Evolutionary conservation across 768 basidiomycete genomes (phyloP), one percentile per base, ranked within the genome.

Genomic region (Kwoniella dendrophila): DNA sequence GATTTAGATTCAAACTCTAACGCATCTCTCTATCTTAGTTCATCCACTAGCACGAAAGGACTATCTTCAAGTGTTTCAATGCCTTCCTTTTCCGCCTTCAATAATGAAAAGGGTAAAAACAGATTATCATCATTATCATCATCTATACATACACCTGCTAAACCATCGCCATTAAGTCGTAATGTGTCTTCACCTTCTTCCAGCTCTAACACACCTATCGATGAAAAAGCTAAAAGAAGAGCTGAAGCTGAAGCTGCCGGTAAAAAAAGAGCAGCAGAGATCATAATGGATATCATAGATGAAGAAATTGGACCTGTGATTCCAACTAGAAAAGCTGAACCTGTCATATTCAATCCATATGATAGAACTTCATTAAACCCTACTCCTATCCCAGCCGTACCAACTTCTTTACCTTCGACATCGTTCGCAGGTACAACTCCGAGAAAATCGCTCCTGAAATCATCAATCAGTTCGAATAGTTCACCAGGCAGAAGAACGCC

Each of bases 291-390:
- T 16, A 65, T 74, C 33, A 68, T 74, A 52, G 67, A 67, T 20
- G 58, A 58, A 44, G 62, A 72, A 43, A 43, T 70, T 4, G 66
- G 61, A 41, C 59, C 61, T 27, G 33, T 68, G 10, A 63, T 60
- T 8, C 56, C 55, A 14, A 45, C 57, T 0, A 18, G 45, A 7
- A 30, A 63, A 33, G 27, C 56, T 7, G 64, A 69, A 26, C 62
- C 56, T 16, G 52, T 71, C 26, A 60, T 74, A 43, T 57, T 72
- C 63, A 74, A 74, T 29, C 73, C 73, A 22, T 74, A 74, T 45
- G 68, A 74, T 30, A 36, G 55, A 4, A 60, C 57, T 10, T 63
- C 67, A 3, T 24, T 52, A 10, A 56, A 55, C 38, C 57, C 58
- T 27, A 22, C 58, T 0, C 43, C 58, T 26, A 30, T 57, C 6